Conservation (phyloP, 2,329 filamentous ascomycete genomes). For the Cladophialophora yegresii region DNA sequence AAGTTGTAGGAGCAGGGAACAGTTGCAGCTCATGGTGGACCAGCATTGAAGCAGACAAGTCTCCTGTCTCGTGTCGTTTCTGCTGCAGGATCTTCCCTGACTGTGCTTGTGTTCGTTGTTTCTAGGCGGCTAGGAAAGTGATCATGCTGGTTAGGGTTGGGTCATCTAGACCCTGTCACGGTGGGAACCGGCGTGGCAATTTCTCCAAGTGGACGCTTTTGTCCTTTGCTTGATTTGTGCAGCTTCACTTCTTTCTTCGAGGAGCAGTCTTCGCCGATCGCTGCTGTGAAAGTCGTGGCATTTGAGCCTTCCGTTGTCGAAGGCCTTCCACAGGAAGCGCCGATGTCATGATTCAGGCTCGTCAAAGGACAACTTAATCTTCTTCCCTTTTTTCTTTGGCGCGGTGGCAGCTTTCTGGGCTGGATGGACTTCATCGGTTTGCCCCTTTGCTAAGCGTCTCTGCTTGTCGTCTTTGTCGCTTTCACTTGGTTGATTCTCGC, state of each 20-base stretch:
- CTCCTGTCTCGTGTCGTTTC: neutral
- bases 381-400: constrained; percentile 35
- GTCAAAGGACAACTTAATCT: constrained; percentile 37
- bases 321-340: neutral
- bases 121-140: neutral
- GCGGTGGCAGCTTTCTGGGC: constrained; percentile 15
- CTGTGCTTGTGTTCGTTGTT: neutral
- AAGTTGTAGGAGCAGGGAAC: no score
- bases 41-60: no score
- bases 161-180: neutral
- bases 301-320: no score
- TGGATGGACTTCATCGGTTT: neutral
- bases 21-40: no score
- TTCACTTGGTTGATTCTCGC: constrained; percentile 9
- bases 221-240: neutral
- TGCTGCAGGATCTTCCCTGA: neutral
- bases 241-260: no score
- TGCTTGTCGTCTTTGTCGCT: neutral
- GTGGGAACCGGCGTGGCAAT: neutral
- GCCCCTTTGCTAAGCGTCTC: constrained; percentile 5
- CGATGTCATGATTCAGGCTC: constrained; percentile 28
- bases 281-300: no score
- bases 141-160: neutral
- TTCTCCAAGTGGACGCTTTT: neutral
- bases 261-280: no score